These are phyloP conservation scores for Brassica carinata DNA, from an alignment of 345 rosid species.

Conservation along the genomic window DNA sequence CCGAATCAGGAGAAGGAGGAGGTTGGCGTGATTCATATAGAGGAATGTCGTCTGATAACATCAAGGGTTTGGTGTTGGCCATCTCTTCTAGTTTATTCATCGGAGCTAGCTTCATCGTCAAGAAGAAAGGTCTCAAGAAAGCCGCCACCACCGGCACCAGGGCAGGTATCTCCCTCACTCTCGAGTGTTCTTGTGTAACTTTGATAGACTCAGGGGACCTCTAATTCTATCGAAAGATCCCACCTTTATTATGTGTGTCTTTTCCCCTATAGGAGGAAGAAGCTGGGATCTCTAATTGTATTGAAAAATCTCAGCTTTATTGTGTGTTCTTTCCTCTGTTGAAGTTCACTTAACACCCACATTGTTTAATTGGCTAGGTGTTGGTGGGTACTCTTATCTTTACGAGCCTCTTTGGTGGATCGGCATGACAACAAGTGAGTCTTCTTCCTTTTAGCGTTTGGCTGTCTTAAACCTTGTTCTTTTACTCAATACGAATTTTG, in stretches of 20 bases:
- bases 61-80: conserved; percentile 82
- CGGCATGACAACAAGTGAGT: conserved; percentile 97
- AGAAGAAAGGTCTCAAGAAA: conserved; percentile 85
- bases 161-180: conserved; percentile 55
- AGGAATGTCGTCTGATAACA: conserved; percentile 83
- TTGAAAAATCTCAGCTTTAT: background rate
- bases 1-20: conserved; percentile 36
- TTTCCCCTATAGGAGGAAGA: background rate
- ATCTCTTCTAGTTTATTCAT: conserved; percentile 81
- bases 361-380: conserved; percentile 45
- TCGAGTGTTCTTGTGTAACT: too few species aligned
- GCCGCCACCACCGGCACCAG: conserved; percentile 70
- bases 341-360: background rate
- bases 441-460: background rate
- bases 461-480: background rate
- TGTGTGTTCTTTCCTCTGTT: background rate
- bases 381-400: conserved; percentile 93
- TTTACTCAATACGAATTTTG: background rate
- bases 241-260: background rate
- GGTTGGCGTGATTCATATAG: conserved; percentile 54
- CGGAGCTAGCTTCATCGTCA: conserved; percentile 86
- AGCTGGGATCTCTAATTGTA: background rate
- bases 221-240: background rate
- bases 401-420: conserved; percentile 98
- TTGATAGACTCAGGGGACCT: background rate